Conservation (phyloP, 306 rosid genomes). For the Lathyrus sativus region DNA sequence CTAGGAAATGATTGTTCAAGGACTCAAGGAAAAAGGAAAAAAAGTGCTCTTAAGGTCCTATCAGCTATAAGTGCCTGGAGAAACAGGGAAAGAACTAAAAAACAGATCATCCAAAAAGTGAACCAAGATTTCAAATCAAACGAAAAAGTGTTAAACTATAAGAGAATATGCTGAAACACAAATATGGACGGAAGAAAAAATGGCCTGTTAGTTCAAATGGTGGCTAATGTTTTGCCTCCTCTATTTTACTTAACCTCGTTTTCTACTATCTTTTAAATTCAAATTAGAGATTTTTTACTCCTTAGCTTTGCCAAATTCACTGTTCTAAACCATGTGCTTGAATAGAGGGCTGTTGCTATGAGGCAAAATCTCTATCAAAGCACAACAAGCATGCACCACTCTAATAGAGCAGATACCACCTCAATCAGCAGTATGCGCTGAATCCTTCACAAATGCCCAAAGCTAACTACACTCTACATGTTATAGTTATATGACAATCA, state of each 20-base stretch:
- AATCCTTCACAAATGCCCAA: background rate
- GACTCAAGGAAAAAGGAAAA: background rate
- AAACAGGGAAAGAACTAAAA: background rate
- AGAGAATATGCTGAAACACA: background rate
- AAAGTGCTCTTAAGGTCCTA: background rate
- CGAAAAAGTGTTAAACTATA: background rate
- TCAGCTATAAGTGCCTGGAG: background rate
- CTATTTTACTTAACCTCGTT: no score
- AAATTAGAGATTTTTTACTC: background rate
- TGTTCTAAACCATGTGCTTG: background rate
- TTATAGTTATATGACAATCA: background rate
- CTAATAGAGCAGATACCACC: constrained; percentile 6
- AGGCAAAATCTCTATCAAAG: background rate
- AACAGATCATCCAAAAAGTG: background rate
- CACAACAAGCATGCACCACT: background rate
- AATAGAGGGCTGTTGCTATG: background rate
- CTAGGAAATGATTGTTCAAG: background rate
- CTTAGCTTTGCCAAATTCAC: background rate
- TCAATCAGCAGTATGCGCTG: background rate
- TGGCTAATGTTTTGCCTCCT: background rate
- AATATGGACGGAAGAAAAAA: background rate
- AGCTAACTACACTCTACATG: background rate
- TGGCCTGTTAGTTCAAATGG: background rate
- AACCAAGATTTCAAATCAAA: background rate
- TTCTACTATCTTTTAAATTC: no score